phyloP scores from a whole-genome alignment of 805 yeast genomes.

The Kodamaea hsintzibuensis region DNA sequence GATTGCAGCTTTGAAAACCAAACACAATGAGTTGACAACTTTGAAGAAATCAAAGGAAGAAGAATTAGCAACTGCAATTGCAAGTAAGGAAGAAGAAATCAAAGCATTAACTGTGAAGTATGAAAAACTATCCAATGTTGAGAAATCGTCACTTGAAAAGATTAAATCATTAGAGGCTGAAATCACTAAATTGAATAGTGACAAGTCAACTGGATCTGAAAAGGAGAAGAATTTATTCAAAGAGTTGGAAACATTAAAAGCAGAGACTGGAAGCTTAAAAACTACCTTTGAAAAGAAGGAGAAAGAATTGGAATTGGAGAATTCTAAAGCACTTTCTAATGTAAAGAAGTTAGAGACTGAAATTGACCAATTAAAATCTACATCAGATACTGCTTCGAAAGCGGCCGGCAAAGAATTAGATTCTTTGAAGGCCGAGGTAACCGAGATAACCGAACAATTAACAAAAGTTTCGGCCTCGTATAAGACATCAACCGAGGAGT shows the following conservation, averaged over 20 bases:
- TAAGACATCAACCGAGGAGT: neutral
- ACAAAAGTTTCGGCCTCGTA: neutral
- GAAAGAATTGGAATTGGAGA: neutral
- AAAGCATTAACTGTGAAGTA: neutral
- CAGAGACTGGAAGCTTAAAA: neutral
- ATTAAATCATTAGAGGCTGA: slow-evolving; percentile 9
- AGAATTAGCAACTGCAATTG: neutral
- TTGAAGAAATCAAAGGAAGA: neutral
- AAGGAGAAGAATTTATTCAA: neutral
- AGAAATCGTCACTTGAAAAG: neutral
- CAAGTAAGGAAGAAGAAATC: neutral
- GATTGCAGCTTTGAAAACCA: neutral
- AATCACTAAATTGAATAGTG: slow-evolving; percentile 3
- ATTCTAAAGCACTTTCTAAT: neutral
- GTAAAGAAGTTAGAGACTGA: slow-evolving; percentile 3
- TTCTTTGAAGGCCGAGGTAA: neutral
- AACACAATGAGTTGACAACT: too few species aligned
- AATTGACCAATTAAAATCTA: neutral
- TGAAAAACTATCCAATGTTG: neutral
- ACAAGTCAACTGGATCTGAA: neutral
- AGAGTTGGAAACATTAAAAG: slow-evolving; percentile 1
- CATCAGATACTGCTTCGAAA: neutral
- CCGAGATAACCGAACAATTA: neutral
- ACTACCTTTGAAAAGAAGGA: neutral
- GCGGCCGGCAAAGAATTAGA: slow-evolving; percentile 2